phyloP scores from a whole-genome alignment of 768 basidiomycete species.

The Kwoniella dendrophila region DNA sequence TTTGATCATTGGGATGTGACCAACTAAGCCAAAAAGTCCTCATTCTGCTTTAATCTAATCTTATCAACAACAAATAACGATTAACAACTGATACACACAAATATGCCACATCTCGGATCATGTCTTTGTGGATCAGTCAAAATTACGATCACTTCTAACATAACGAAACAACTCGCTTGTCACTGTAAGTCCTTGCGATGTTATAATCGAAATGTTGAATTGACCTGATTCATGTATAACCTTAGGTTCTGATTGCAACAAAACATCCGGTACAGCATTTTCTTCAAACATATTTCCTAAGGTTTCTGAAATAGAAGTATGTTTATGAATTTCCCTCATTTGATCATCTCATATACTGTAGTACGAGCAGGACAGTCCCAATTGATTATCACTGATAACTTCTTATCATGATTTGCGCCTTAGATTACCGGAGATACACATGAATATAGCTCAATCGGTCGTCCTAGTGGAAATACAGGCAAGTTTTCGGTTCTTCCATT shows the following conservation, averaged over 20 bases:
- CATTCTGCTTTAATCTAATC: slow-evolving; percentile 9
- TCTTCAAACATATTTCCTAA: slow-evolving; percentile 39
- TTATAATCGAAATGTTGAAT: neutral
- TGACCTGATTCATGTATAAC: neutral
- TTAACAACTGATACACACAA: neutral
- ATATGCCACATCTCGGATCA: slow-evolving; percentile 30
- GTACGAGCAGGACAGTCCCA: too few species aligned
- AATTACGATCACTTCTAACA: slow-evolving; percentile 24
- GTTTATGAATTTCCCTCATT: neutral
- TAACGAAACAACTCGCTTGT: slow-evolving; percentile 37
- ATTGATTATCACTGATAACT: too few species aligned
- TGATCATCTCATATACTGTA: too few species aligned
- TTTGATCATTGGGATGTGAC: too few species aligned
- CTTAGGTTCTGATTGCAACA: slow-evolving; percentile 35
- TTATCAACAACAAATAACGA: neutral
- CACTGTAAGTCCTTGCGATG: slow-evolving; percentile 29
- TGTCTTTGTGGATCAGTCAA: slow-evolving; percentile 36
- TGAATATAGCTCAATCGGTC: slow-evolving; percentile 35
- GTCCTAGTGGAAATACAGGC: slow-evolving; percentile 45
- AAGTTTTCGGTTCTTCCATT: neutral
- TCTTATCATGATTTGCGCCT: too few species aligned
- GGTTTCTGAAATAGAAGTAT: slow-evolving; percentile 30
- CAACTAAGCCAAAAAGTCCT: slow-evolving; percentile 13
- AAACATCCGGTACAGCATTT: slow-evolving; percentile 34
- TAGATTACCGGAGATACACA: slow-evolving; percentile 33